Percentiles rank a stretch among this genome's conserved stretches.
phyloP scores from a whole-genome alignment of 805 yeast genomes.

The Sporopachydermia quercuum region DNA sequence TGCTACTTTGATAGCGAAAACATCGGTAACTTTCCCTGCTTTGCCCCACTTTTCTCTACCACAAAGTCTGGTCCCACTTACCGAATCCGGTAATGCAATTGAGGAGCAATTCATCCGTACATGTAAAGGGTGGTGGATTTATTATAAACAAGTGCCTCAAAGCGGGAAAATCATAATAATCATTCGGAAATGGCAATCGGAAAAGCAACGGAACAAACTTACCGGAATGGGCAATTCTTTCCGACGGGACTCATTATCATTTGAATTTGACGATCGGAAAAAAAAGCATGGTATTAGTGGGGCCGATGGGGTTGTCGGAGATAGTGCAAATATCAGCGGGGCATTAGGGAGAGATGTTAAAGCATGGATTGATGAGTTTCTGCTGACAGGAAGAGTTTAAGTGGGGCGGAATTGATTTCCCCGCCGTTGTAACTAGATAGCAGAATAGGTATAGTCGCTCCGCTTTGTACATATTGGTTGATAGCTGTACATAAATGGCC shows the following conservation, averaged over 20 bases:
- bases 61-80: constrained; percentile 5
- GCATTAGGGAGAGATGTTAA: constrained; percentile 15
- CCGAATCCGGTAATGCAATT: constrained; percentile 5
- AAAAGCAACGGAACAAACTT: constrained; percentile 3
- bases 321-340: constrained; percentile 10
- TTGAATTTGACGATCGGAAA: neutral
- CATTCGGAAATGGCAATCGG: constrained; percentile 12
- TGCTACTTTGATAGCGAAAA: neutral
- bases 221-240: neutral
- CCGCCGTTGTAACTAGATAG: no score
- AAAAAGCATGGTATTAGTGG: neutral
- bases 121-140: constrained; percentile 14
- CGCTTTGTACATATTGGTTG: no score
- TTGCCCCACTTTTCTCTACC: constrained; percentile 11
- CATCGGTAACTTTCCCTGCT: constrained; percentile 4
- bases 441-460: no score
- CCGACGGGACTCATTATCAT: neutral
- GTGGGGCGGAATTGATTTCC: no score
- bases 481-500: no score
- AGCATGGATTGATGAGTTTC: constrained; percentile 13
- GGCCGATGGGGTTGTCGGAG: constrained; percentile 3
- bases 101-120: constrained; percentile 12
- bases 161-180: constrained; percentile 10
- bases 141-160: constrained; percentile 12
- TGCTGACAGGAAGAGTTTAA: neutral